Evolutionary conservation across 257 asterid species (phyloP).

Genomic region (Przewalskia tangutica): DNA sequence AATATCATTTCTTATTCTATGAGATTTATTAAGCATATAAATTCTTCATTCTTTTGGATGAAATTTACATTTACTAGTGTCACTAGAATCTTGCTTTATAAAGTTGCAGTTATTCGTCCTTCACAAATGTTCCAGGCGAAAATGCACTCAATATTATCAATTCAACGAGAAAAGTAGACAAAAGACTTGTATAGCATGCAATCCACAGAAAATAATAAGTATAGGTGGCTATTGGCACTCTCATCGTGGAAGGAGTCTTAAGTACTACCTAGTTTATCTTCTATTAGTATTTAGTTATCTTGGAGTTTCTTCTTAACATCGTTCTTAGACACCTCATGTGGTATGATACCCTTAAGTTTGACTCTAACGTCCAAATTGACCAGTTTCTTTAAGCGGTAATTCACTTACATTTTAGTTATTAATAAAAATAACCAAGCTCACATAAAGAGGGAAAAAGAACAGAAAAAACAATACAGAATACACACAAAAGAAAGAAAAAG

Average conservation of each 20-base stretch:
- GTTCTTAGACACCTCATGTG: background rate
- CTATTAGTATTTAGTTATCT: background rate
- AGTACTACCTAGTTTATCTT: background rate
- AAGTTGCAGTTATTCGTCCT: background rate
- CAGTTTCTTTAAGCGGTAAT: background rate
- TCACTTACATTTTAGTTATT: background rate
- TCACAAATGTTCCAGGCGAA: background rate
- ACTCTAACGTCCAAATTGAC: background rate
- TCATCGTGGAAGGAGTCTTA: background rate
- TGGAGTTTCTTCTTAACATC: background rate
- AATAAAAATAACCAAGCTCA: background rate
- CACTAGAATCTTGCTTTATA: background rate
- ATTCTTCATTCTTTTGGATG: background rate
- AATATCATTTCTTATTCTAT: background rate
- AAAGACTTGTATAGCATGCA: background rate
- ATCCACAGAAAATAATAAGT: background rate
- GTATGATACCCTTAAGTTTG: background rate
- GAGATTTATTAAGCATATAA: background rate
- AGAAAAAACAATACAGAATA: background rate
- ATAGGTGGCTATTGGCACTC: background rate
- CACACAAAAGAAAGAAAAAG: too few relatives aligned
- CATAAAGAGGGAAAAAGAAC: background rate
- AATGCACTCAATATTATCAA: background rate
- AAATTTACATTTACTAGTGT: background rate
- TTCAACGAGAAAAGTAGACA: background rate